Evolutionary conservation across 495 filamentous ascomycete species (phyloP).

Genomic region (Chaetomidium leptoderma): DNA sequence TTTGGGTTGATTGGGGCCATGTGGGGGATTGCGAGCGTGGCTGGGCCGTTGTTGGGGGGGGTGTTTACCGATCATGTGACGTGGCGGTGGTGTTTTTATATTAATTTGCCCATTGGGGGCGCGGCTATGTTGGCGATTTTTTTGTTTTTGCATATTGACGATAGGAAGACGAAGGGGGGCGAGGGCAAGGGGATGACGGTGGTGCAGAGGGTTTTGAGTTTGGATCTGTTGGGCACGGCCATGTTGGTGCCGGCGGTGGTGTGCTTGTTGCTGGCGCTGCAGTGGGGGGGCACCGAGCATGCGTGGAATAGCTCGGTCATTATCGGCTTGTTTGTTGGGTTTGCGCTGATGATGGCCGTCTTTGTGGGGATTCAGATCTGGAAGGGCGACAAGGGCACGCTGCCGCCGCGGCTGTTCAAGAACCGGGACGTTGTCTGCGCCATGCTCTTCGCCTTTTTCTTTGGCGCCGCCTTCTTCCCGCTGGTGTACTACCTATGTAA

Average conservation of each 20-base stretch:
- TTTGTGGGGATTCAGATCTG: slow-evolving; percentile 51
- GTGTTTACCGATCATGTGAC: slow-evolving; percentile 45
- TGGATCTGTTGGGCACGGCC: slow-evolving; percentile 51
- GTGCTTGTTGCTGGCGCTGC: slow-evolving; percentile 58
- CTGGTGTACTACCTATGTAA: slow-evolving; percentile 65
- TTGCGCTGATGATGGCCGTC: slow-evolving; percentile 42
- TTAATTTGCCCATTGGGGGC: slow-evolving; percentile 60
- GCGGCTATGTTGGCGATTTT: slow-evolving; percentile 51
- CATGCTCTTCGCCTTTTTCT: slow-evolving; percentile 53
- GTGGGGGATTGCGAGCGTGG: slow-evolving; percentile 67
- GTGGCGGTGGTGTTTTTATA: slow-evolving; percentile 58
- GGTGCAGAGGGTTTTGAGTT: slow-evolving; percentile 39
- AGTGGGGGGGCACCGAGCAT: slow-evolving; percentile 57
- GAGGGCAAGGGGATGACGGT: slow-evolving; percentile 32
- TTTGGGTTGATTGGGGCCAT: slow-evolving; percentile 77
- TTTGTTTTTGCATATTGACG: slow-evolving; percentile 47
- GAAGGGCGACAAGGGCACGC: slow-evolving; percentile 49
- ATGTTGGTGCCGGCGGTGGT: slow-evolving; percentile 52
- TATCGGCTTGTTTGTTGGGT: slow-evolving; percentile 47
- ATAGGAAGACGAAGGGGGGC: slow-evolving; percentile 33
- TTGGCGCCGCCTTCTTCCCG: slow-evolving; percentile 64
- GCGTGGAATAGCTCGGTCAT: slow-evolving; percentile 47
- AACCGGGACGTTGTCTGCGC: slow-evolving; percentile 51
- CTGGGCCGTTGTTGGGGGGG: slow-evolving; percentile 44
- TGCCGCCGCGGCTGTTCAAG: slow-evolving; percentile 55